Base-by-base conservation (phyloP, 306 rosid species). In the Dicorynia guianensis region DNA sequence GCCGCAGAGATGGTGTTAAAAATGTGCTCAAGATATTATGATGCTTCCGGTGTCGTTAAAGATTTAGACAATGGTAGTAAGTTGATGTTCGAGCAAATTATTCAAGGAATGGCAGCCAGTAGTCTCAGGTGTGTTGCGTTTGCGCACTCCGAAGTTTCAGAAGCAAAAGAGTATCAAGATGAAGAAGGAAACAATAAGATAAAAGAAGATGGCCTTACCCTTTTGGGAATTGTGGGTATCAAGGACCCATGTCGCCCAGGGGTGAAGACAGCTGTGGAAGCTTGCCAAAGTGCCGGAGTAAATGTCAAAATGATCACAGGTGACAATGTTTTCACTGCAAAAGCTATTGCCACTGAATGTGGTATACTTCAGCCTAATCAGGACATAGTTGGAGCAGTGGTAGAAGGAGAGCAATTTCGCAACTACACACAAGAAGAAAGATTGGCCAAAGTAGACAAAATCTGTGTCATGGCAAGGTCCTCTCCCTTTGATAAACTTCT, bases 1-100 rank as follows among this genome's bases (percentile, higher is more conserved):
- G 88, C 83, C 1, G 83, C 79, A 17, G 83, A 79, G 63, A 72
- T 79, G 79, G 56, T 79, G 2, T 19, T 79, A 4, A 36, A 18
- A 6, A 36, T 64, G 74, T 79, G 83, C 38, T 64, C 75, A 58
- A 72, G 67, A 5, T 79, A 79, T 56, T 72, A 52, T 47, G 78
- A 79, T 72, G 74, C 63, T 36, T 65, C 30, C 18, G 75, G 83
- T 12, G 25, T 47, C 20, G 7, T 39, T 0, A 56, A 36, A 57
- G 39, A 46, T n/a, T 19, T 79, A 11, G 44, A 48, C 18, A 3
- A 35, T 36, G 5, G 2, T 10, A 54, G 13, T 1, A 64, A 11
- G 60, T 12, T 4, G 30, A 30, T 42, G 12, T 19, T 79, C 11
- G 56, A 72, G 63, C 14, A 72, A 35, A 79, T 65, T n/a, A 79